Evolutionary conservation across 2,329 filamentous ascomycete genomes (phyloP).

Genomic region (Kalmusia sp.): DNA sequence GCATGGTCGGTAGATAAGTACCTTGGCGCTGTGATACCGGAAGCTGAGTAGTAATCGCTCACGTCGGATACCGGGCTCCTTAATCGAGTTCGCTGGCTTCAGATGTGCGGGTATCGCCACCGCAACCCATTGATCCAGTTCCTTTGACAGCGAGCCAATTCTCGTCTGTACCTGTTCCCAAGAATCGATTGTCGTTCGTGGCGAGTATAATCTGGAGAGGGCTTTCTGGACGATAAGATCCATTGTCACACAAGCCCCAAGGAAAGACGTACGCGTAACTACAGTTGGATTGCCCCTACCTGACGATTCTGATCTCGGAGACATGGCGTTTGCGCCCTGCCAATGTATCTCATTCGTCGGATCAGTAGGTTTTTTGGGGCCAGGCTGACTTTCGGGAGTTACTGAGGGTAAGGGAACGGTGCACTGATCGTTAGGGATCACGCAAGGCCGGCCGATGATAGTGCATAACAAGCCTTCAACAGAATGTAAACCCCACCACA

Average conservation of each 20-base stretch:
- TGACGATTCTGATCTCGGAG: constrained; percentile 6
- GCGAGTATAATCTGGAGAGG: constrained; percentile 39
- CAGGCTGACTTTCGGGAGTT: constrained; percentile 20
- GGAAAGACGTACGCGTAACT: constrained; percentile 6
- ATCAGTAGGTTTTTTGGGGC: neutral
- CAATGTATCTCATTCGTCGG: neutral
- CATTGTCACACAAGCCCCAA: constrained; percentile 18
- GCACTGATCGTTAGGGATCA: constrained; percentile 37
- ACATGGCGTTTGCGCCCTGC: neutral
- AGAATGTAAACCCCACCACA: constrained; percentile 48
- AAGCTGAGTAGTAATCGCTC: constrained; percentile 29
- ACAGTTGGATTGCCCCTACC: constrained; percentile 6
- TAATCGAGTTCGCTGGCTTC: neutral
- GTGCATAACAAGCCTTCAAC: constrained; percentile 42
- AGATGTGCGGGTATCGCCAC: constrained; percentile 27
- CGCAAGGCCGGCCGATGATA: constrained; percentile 45
- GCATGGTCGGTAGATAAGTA: constrained; percentile 48
- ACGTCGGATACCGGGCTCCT: constrained; percentile 8
- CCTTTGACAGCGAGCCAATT: constrained; percentile 32
- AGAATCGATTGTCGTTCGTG: constrained; percentile 33
- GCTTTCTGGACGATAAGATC: constrained; percentile 23
- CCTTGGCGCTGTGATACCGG: constrained; percentile 41
- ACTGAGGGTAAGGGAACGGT: constrained; percentile 35
- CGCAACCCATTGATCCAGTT: constrained; percentile 37
- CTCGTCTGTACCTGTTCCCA: constrained; percentile 41